Evolutionary conservation across 208 protist genomes (phyloP).

Genomic region (Acanthamoeba royreba): DNA sequence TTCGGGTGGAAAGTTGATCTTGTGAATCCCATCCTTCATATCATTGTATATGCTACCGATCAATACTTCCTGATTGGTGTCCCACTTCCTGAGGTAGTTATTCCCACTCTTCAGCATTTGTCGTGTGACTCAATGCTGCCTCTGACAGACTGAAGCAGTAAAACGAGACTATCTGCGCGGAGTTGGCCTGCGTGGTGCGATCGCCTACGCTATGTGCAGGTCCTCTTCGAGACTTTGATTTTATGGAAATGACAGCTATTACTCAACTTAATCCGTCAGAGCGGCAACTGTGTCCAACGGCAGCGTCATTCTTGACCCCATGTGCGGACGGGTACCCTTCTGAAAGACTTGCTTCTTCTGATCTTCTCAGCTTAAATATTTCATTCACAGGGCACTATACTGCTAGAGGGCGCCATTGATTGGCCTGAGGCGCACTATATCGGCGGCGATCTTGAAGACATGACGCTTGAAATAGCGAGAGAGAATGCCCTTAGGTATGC

Average conservation of each 20-base stretch:
- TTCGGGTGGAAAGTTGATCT: slow-evolving; percentile 15
- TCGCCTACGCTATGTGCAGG: slow-evolving; percentile 18
- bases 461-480: not conserved
- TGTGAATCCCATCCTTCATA: not conserved
- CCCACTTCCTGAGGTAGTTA: not conserved
- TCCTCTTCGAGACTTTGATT: not conserved
- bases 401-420: not conserved
- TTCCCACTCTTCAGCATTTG: not conserved
- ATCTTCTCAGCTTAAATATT: not conserved
- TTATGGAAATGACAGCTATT: not conserved
- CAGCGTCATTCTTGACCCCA: not conserved
- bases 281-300: not conserved
- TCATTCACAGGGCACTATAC: not conserved
- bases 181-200: not conserved
- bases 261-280: not conserved
- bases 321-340: not conserved
- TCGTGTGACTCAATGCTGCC: not conserved
- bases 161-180: not conserved
- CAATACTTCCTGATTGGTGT: not conserved
- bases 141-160: not conserved
- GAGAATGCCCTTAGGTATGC: not conserved
- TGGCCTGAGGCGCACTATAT: not conserved
- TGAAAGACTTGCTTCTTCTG: not conserved
- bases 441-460: not conserved
- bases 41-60: not conserved